Conservation (phyloP, 2,329 filamentous ascomycete genomes). For the Exophiala lecanii-corni region DNA sequence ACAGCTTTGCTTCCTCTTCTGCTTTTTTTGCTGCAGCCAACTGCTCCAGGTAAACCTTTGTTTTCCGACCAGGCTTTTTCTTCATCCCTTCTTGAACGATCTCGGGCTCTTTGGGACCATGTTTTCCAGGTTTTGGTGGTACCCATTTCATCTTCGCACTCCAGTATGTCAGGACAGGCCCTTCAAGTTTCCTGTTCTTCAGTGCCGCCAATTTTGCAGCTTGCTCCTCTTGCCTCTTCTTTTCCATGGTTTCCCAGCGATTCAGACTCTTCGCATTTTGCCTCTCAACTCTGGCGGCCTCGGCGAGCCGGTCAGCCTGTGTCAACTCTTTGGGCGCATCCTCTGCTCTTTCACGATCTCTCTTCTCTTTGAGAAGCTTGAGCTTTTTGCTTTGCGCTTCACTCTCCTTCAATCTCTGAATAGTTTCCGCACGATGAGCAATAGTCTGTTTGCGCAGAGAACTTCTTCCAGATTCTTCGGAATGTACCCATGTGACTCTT, state of each 20-base stretch:
- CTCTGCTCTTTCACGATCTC: conserved; percentile 61
- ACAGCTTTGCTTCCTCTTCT: background rate
- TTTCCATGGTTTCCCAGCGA: conserved; percentile 90
- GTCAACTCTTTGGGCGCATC: conserved; percentile 77
- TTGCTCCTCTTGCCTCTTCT: conserved; percentile 78
- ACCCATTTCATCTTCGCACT: conserved; percentile 84
- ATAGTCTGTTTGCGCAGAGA: conserved; percentile 61
- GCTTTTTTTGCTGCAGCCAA: conserved; percentile 15
- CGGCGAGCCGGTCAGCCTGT: conserved; percentile 76
- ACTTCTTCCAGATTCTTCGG: conserved; percentile 56
- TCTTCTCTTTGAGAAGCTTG: conserved; percentile 56
- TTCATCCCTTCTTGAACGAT: conserved; percentile 9
- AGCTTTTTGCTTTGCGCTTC: conserved; percentile 45
- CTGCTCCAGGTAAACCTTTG: conserved; percentile 23
- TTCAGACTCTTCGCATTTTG: conserved; percentile 86
- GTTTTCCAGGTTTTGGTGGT: conserved; percentile 53
- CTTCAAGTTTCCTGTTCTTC: conserved; percentile 78
- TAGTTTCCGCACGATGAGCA: conserved; percentile 58
- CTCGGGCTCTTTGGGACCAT: conserved; percentile 15
- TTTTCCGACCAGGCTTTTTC: conserved; percentile 26
- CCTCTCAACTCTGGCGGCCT: conserved; percentile 78
- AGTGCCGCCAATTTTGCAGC: conserved; percentile 79
- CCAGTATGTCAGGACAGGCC: conserved; percentile 87
- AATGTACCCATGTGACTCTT: conserved; percentile 65
- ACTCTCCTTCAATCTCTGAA: conserved; percentile 45